Conservation (phyloP, 208 protist genomes). For the Sergeia podlipaevii region DNA sequence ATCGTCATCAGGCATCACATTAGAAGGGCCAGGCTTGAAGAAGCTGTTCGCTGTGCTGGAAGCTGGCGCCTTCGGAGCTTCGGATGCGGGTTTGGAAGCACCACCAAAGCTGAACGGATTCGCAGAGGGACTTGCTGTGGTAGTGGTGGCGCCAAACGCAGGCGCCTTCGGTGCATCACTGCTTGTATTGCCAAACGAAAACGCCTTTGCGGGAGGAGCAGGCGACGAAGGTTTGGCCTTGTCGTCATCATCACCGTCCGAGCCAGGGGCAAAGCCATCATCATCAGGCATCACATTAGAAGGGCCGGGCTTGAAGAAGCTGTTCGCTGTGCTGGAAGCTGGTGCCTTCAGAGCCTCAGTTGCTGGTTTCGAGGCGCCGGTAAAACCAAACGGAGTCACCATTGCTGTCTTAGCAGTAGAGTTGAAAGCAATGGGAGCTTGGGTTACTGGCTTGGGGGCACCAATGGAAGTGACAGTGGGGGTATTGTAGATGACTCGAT, state of each 20-base stretch:
- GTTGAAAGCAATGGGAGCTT: no score
- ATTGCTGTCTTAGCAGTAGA: no score
- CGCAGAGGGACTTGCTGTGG: neutral
- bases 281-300: constrained; percentile 35
- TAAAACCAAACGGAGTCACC: neutral
- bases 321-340: neutral
- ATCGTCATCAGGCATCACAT: constrained; percentile 31
- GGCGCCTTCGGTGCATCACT: constrained; percentile 10
- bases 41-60: constrained; percentile 20
- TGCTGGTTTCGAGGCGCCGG: neutral
- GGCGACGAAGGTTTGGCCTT: constrained; percentile 1
- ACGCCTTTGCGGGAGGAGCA: constrained; percentile 5
- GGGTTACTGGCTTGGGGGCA: neutral
- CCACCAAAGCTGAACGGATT: constrained; percentile 2
- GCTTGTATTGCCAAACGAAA: constrained; percentile 7
- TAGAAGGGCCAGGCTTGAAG: constrained; percentile 17
- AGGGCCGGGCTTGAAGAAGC: neutral
- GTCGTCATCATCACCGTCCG: neutral
- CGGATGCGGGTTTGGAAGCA: no score
- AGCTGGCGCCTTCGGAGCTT: no score
- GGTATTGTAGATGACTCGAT: no score
- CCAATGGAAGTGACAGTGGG: neutral
- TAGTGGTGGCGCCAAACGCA: constrained; percentile 8
- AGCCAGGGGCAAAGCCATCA: constrained; percentile 51
- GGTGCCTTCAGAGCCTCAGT: neutral